Conservation (phyloP, 116 monocot species). For the Cymodocea nodosa region DNA sequence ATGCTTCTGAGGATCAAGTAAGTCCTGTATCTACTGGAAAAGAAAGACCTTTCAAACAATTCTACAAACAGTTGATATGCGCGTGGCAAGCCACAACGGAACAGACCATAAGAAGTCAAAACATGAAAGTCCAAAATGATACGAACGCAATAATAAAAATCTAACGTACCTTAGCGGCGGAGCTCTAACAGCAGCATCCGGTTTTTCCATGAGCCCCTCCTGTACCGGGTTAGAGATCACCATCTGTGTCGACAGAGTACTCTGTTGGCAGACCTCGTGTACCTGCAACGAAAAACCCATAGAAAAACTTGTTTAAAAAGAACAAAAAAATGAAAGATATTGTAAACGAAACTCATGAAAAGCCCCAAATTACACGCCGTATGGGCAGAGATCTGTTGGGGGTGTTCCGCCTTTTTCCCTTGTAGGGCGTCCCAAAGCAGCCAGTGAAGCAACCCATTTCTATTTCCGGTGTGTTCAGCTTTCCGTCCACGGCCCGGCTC, state of each 20-base stretch:
- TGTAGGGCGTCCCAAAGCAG: constrained; percentile 51
- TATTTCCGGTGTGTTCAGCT: background rate
- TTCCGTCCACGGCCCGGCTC: background rate
- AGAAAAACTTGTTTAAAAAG: background rate
- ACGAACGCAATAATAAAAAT: background rate
- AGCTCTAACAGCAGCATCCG: background rate
- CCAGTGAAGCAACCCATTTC: constrained; percentile 69
- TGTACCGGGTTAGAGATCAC: background rate
- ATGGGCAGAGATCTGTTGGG: background rate
- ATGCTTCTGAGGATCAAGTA: background rate
- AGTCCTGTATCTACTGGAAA: background rate
- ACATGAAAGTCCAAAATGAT: too few species aligned
- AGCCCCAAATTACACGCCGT: background rate
- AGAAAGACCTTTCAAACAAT: background rate
- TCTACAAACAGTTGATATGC: background rate
- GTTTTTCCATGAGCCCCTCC: background rate
- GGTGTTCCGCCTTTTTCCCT: constrained; percentile 14
- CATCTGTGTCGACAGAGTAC: background rate
- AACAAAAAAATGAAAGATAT: background rate
- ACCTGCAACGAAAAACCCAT: background rate
- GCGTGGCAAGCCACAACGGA: too few species aligned
- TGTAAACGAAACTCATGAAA: background rate
- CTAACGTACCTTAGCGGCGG: background rate
- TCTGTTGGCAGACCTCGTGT: background rate
- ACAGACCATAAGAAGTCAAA: too few species aligned